Conservation (phyloP, 345 rosid genomes). For the Hibiscus tridactylites region DNA sequence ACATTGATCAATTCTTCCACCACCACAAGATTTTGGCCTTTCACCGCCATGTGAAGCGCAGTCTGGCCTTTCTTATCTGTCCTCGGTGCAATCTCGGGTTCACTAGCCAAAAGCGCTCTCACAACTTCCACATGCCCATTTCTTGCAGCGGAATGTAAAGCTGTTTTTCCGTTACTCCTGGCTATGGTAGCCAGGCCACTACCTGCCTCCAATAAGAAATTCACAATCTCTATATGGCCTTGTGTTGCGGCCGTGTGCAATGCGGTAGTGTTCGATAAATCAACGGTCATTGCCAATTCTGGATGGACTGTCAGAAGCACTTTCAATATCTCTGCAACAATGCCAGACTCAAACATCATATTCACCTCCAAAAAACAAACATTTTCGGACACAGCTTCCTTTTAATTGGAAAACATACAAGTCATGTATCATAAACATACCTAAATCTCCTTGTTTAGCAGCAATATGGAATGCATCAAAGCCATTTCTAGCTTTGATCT, state of each 20-base stretch:
- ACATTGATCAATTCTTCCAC: neutral
- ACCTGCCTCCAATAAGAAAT: neutral
- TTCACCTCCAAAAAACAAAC: neutral
- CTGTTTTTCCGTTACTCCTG: neutral
- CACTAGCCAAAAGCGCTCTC: neutral
- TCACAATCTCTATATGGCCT: neutral
- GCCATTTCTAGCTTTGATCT: constrained; percentile 84
- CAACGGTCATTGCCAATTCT: neutral
- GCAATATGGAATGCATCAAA: constrained; percentile 97
- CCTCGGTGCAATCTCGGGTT: neutral
- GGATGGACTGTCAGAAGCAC: neutral
- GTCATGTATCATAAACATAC: constrained; percentile 23
- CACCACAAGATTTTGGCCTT: neutral
- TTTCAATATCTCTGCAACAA: neutral
- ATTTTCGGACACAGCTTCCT: no score
- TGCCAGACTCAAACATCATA: neutral
- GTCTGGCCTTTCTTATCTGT: neutral
- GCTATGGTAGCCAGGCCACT: neutral
- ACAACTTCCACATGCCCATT: neutral
- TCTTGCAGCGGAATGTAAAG: neutral
- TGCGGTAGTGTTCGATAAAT: neutral
- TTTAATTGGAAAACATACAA: neutral
- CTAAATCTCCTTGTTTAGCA: constrained; percentile 86
- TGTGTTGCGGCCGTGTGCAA: neutral
- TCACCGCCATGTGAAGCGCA: neutral